Evolutionary conservation across 805 yeast genomes (phyloP).

Genomic region (Vanderwaltozyma tropicalis): DNA sequence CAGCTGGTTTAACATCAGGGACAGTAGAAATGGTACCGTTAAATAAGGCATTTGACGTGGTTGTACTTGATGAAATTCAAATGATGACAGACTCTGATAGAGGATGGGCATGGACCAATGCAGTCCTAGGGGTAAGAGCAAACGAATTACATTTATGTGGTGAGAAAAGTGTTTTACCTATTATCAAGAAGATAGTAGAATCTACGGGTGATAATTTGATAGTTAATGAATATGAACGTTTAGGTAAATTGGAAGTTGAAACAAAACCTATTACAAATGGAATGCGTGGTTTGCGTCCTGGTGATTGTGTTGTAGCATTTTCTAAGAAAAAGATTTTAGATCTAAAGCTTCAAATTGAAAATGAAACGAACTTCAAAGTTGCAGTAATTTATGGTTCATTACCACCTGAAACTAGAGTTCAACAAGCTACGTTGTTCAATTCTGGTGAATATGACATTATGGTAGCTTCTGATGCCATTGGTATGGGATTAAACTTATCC

Average conservation of each 20-base stretch:
- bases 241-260: constrained; percentile 60
- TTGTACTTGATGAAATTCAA: constrained; percentile 91
- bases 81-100: constrained; percentile 74
- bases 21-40: constrained; percentile 91
- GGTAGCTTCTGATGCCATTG: constrained; percentile 94
- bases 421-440: constrained; percentile 74
- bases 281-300: constrained; percentile 33
- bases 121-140: constrained; percentile 76
- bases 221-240: constrained; percentile 60
- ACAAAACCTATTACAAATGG: constrained; percentile 25
- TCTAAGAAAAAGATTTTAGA: constrained; percentile 64
- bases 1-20: constrained; percentile 72
- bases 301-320: constrained; percentile 88
- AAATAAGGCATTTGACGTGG: constrained; percentile 61
- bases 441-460: constrained; percentile 69
- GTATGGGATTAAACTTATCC: constrained; percentile 89
- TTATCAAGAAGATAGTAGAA: constrained; percentile 47
- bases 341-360: constrained; percentile 60
- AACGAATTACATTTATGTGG: constrained; percentile 89
- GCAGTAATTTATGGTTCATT: constrained; percentile 91
- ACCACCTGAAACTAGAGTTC: constrained; percentile 88
- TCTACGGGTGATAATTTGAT: constrained; percentile 73
- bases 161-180: constrained; percentile 70
- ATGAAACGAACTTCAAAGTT: constrained; percentile 49
- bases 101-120: constrained; percentile 94